phyloP scores from a whole-genome alignment of 768 basidiomycete species.

The Solioccasus polychromus region DNA sequence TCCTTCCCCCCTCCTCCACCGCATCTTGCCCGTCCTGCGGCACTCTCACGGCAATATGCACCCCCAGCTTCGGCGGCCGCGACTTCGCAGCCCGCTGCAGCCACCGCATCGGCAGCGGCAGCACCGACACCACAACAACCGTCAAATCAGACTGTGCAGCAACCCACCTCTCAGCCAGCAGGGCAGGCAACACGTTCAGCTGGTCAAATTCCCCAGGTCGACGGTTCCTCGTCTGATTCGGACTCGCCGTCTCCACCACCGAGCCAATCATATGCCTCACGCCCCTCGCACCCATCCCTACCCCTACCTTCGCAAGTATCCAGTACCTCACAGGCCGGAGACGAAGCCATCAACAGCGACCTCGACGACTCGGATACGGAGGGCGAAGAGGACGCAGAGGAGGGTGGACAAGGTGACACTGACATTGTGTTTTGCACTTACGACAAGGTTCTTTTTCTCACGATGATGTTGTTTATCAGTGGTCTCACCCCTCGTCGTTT shows the following conservation, averaged over 20 bases:
- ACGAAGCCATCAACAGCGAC: slow-evolving; percentile 95
- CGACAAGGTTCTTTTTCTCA: slow-evolving; percentile 71
- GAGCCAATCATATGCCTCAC: slow-evolving; percentile 58
- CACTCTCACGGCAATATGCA: slow-evolving; percentile 22
- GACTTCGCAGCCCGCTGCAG: slow-evolving; percentile 14
- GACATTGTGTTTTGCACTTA: slow-evolving; percentile 99
- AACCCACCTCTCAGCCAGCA: slow-evolving; percentile 12
- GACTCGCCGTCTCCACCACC: slow-evolving; percentile 72
- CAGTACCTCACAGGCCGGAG: slow-evolving; percentile 39
- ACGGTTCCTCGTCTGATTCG: slow-evolving; percentile 73
- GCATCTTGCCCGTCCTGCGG: slow-evolving; percentile 23
- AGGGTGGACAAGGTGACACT: slow-evolving; percentile 66
- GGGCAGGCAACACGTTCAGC: slow-evolving; percentile 18
- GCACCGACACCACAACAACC: slow-evolving; percentile 15
- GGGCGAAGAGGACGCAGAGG: slow-evolving; percentile 79
- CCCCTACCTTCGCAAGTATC: slow-evolving; percentile 55
- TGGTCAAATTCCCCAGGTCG: slow-evolving; percentile 68
- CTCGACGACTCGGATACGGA: slow-evolving; percentile 93
- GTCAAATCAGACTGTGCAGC: slow-evolving; percentile 13
- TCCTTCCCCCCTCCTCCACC: slow-evolving; percentile 45
- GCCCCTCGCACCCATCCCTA: slow-evolving; percentile 69
- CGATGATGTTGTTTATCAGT: not conserved
- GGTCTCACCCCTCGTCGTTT: not conserved
- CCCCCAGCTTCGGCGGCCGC: slow-evolving; percentile 22
- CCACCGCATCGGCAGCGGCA: slow-evolving; percentile 7